Evolutionary conservation across 2,329 filamentous ascomycete genomes (phyloP).

Genomic region (Curvularia sp.): DNA sequence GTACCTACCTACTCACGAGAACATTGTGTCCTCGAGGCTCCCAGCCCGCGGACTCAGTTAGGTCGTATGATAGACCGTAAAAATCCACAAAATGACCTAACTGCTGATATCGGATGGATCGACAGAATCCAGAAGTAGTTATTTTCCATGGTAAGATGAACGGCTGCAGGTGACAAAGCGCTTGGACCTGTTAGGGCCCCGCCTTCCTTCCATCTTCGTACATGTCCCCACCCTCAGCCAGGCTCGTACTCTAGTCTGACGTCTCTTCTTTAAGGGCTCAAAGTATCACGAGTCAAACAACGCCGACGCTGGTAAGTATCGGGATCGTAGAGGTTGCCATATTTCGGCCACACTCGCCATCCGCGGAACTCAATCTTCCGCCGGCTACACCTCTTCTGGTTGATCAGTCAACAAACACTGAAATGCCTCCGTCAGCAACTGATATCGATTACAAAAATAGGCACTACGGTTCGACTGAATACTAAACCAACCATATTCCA

Average conservation of each 20-base stretch:
- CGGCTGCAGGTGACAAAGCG: constrained; percentile 2
- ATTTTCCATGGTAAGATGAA: neutral
- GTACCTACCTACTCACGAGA: neutral
- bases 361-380: neutral
- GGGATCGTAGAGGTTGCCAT: neutral
- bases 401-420: constrained; percentile 3
- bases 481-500: neutral
- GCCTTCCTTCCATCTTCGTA: neutral
- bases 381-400: neutral
- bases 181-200: neutral
- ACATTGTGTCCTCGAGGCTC: neutral
- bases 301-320: neutral
- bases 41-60: neutral
- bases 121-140: neutral
- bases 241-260: neutral
- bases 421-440: neutral
- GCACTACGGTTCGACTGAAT: neutral
- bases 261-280: neutral
- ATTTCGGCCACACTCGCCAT: neutral
- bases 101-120: neutral
- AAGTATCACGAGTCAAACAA: neutral
- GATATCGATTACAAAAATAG: neutral
- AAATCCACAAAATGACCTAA: neutral
- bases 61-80: neutral
- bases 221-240: neutral